Evolutionary conservation across 2,329 filamentous ascomycete species (phyloP).

Genomic region (Sporothrix humicola): DNA sequence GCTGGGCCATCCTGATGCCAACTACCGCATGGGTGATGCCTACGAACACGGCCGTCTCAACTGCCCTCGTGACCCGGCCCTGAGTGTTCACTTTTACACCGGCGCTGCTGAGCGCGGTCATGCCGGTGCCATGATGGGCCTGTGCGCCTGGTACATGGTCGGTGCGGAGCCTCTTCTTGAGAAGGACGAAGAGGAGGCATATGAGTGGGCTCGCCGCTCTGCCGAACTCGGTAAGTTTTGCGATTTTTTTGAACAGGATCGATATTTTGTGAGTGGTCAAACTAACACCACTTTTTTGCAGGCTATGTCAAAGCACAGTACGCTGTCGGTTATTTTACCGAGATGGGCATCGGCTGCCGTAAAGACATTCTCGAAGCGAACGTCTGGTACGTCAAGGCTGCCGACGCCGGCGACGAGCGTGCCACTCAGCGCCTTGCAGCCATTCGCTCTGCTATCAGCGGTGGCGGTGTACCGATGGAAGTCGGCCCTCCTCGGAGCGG

Average conservation of each 20-base stretch:
- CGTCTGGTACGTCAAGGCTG: slow-evolving; percentile 96
- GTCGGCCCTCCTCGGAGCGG: slow-evolving; percentile 57
- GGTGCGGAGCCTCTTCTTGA: slow-evolving; percentile 90
- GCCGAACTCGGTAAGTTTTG: slow-evolving; percentile 75
- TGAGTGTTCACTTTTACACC: slow-evolving; percentile 98
- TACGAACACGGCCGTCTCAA: slow-evolving; percentile 90
- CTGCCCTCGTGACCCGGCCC: slow-evolving; percentile 86
- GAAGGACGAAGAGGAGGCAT: slow-evolving; percentile 94
- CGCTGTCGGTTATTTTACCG: slow-evolving; percentile 94
- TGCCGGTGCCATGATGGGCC: slow-evolving; percentile 91
- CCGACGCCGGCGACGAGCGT: slow-evolving; percentile 87
- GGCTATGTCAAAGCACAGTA: slow-evolving; percentile 82
- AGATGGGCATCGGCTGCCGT: slow-evolving; percentile 96
- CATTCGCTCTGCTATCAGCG: slow-evolving; percentile 80
- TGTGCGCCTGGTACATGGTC: slow-evolving; percentile 98
- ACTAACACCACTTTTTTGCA: slow-evolving; percentile 43
- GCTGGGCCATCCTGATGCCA: slow-evolving; percentile 84
- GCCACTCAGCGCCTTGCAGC: slow-evolving; percentile 85
- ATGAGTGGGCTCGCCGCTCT: slow-evolving; percentile 90
- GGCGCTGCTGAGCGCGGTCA: slow-evolving; percentile 85
- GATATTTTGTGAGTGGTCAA: neutral
- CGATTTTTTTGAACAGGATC: neutral
- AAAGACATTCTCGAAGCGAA: slow-evolving; percentile 96
- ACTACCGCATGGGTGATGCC: slow-evolving; percentile 88
- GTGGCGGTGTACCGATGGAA: slow-evolving; percentile 62